Percentiles rank a stretch among this genome's conserved stretches.
These are phyloP conservation scores for Trichoderma sp. DNA, from an alignment of 2,329 filamentous ascomycete species.

Conservation along the genomic window DNA sequence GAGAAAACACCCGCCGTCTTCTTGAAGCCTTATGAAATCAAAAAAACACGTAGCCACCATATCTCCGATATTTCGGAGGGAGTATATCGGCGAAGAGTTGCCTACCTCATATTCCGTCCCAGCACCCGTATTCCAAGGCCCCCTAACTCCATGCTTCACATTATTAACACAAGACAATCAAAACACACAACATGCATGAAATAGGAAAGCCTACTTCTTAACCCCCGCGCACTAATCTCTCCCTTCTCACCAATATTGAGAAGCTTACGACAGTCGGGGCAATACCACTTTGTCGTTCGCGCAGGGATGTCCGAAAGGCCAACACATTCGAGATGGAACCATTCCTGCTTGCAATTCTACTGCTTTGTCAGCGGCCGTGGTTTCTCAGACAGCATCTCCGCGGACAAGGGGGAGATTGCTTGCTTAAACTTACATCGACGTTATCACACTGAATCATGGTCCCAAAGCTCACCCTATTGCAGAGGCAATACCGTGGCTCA, in stretches of 20 bases:
- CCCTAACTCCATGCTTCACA: conserved; percentile 20
- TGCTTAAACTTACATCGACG: conserved; percentile 59
- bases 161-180: neutral
- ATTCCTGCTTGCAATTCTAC: conserved; percentile 73
- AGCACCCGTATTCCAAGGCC: neutral
- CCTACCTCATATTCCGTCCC: neutral
- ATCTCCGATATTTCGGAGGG: neutral
- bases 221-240: conserved; percentile 61
- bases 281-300: conserved; percentile 81
- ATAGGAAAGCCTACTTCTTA: conserved; percentile 39
- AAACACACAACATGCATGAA: neutral
- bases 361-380: conserved; percentile 23
- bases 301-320: conserved; percentile 67
- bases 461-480: conserved; percentile 77
- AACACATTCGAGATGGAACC: conserved; percentile 83
- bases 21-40: neutral
- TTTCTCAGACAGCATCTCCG: neutral
- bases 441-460: conserved; percentile 85
- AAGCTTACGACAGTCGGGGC: conserved; percentile 69
- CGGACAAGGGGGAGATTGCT: neutral
- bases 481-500: conserved; percentile 76
- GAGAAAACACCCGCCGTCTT: neutral
- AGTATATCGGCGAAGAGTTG: neutral
- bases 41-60: neutral
- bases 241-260: conserved; percentile 65